These are phyloP conservation scores for Trapa incisa DNA, from an alignment of 345 rosid genomes.

Conservation along the genomic window DNA sequence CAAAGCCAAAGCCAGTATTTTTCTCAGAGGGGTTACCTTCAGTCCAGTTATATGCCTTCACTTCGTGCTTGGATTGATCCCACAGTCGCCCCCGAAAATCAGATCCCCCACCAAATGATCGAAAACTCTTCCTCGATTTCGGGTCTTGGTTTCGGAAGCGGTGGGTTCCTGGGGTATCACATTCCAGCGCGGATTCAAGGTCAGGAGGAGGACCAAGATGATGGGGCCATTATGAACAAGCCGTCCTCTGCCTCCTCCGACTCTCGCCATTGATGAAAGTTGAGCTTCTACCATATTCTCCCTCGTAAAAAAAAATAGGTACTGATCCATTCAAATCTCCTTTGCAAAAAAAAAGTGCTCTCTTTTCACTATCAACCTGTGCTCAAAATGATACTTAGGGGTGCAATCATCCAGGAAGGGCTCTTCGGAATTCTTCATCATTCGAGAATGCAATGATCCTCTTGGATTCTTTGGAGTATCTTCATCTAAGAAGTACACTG, in stretches of 20 bases:
- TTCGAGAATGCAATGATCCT: too few relatives aligned
- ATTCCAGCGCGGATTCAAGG: conserved; percentile 92
- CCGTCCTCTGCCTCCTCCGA: conserved; percentile 75
- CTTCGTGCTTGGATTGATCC: too few relatives aligned
- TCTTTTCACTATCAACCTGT: background rate
- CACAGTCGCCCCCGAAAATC: conserved; percentile 9
- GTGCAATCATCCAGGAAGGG: background rate
- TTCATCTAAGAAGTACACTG: background rate
- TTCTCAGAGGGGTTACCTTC: too few relatives aligned
- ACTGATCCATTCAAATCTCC: background rate
- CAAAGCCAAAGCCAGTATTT: too few relatives aligned
- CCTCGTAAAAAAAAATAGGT: background rate
- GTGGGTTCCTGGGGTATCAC: conserved; percentile 63
- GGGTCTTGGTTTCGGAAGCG: conserved; percentile 40
- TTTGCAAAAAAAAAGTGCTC: background rate
- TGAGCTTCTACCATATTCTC: background rate
- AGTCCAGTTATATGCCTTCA: too few relatives aligned
- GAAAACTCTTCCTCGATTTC: conserved; percentile 21
- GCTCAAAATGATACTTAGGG: background rate
- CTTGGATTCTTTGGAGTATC: background rate
- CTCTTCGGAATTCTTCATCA: too few relatives aligned
- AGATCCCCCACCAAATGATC: conserved; percentile 29
- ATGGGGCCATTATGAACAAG: conserved; percentile 36
- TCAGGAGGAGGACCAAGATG: conserved; percentile 68
- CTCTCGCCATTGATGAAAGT: conserved; percentile 55